Base-by-base conservation (phyloP, 495 filamentous ascomycete species). In the Aspergillus leporis region DNA sequence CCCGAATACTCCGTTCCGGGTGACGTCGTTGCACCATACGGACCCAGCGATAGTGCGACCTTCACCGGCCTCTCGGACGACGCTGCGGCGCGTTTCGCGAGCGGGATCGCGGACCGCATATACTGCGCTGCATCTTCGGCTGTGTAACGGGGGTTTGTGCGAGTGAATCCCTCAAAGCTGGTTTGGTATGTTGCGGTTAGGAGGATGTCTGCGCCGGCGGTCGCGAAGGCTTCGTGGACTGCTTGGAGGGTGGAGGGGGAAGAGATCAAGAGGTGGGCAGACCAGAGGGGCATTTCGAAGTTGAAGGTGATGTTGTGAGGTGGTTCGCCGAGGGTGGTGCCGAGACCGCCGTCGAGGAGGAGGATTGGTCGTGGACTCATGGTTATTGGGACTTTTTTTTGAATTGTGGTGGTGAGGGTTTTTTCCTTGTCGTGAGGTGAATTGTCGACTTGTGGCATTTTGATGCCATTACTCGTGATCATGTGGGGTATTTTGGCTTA, bases 131-230 rank as follows among this genome's bases (percentile, higher is more conserved):
- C 60, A 2, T 66, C 71, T 12, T 28, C 52, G 10, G 48, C 45
- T 5, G 71, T 65, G 25, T 73, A 69, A 4, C 69, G 68, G 12
- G 66, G 67, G 34, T 73, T 69, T 9, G 79, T 77, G 19, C 68
- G 68, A 5, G 59, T 56, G 58, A 87, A 88, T 0, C 82, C 86
- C 14, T 82, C 75, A 7, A 71, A 60, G 0, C 78, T 83, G 2
- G 81, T 74, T 70, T 90, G 86, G 66, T 90, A 89, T 5, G 87
- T 90, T 4, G 85, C 85, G 21, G 82, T 87, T 19, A 85, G 71
- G 18, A 89, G 60, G 18, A 90, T 73, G 63, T 89, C 83, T 12
- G 79, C 80, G 31, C 83, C 84, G 23, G 81, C 77, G 34, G 19
- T 22, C 0, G 32, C 19, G 59, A 88, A 90, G 53, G 78, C 76